Conservation (phyloP, 495 filamentous ascomycete species). For the Corynascus novoguineensis region DNA sequence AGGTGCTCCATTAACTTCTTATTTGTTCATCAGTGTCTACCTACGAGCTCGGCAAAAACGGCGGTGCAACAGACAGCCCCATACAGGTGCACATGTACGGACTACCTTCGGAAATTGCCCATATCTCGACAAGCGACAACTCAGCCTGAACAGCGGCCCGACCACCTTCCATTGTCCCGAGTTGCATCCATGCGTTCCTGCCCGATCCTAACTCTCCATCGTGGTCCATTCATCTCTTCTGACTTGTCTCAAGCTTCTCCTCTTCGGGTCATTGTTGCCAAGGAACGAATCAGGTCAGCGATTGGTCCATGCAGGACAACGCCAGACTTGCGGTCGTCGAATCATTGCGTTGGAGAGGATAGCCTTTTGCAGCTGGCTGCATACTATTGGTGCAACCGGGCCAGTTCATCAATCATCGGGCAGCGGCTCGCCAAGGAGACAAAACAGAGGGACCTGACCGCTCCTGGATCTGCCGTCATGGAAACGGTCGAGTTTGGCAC, state of each 20-base stretch:
- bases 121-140: background rate
- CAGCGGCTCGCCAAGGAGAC: background rate
- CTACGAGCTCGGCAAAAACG: too few relatives aligned
- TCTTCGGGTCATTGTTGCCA: background rate
- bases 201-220: conserved; percentile 18
- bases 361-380: conserved; percentile 31
- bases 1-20: too few relatives aligned
- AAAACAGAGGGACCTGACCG: background rate
- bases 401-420: conserved; percentile 4
- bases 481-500: background rate
- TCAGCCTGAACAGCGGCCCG: conserved; percentile 7
- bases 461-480: background rate
- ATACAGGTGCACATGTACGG: too few relatives aligned
- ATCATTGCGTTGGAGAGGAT: conserved; percentile 24
- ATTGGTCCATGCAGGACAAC: conserved; percentile 22
- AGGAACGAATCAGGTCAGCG: conserved; percentile 19
- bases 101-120: background rate
- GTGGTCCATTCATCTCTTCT: background rate
- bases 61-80: too few relatives aligned
- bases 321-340: conserved; percentile 14
- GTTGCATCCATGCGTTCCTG: conserved; percentile 28
- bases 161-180: background rate
- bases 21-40: too few relatives aligned
- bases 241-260: background rate
- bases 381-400: conserved; percentile 27